Evolutionary conservation across 352 stramenopile genomes (phyloP).

Genomic region (Phytophthora ramorum): DNA sequence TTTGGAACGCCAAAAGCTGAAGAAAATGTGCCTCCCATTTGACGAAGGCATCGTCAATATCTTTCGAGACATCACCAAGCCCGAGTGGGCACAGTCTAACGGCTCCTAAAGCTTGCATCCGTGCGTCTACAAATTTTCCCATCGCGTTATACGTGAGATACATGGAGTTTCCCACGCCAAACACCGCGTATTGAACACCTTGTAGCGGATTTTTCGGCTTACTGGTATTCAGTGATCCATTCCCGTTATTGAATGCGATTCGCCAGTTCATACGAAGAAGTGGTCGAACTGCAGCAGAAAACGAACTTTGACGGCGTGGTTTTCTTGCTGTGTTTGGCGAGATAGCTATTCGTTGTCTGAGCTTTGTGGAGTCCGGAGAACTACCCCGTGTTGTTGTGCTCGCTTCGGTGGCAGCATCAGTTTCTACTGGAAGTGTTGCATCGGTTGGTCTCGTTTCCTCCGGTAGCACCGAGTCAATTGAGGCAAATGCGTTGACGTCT

Average conservation of each 20-base stretch:
- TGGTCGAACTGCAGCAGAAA: slow-evolving; percentile 1
- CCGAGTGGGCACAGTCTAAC: slow-evolving; percentile 71
- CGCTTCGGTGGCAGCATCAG: neutral
- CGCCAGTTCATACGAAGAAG: slow-evolving; percentile 7
- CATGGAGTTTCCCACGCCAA: slow-evolving; percentile 95
- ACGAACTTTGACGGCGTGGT: slow-evolving; percentile 1
- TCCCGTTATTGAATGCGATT: neutral
- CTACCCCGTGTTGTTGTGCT: no score
- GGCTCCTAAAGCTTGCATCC: slow-evolving; percentile 82
- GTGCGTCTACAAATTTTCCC: slow-evolving; percentile 89
- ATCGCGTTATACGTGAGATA: slow-evolving; percentile 97
- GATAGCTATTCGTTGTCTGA: neutral
- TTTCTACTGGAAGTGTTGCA: no score
- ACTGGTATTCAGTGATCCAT: neutral
- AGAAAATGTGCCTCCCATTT: slow-evolving; percentile 72
- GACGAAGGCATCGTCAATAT: slow-evolving; percentile 68
- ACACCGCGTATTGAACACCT: slow-evolving; percentile 92
- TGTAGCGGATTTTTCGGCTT: slow-evolving; percentile 34
- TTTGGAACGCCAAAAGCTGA: slow-evolving; percentile 11
- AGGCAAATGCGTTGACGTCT: neutral
- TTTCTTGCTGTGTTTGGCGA: neutral
- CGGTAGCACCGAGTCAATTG: neutral
- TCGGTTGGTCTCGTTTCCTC: neutral
- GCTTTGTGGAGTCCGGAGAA: no score
- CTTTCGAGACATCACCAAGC: slow-evolving; percentile 92